Evolutionary conservation across 768 basidiomycete genomes (phyloP), one percentile per base, ranked within the genome.

Genomic region (Mycena rosella): DNA sequence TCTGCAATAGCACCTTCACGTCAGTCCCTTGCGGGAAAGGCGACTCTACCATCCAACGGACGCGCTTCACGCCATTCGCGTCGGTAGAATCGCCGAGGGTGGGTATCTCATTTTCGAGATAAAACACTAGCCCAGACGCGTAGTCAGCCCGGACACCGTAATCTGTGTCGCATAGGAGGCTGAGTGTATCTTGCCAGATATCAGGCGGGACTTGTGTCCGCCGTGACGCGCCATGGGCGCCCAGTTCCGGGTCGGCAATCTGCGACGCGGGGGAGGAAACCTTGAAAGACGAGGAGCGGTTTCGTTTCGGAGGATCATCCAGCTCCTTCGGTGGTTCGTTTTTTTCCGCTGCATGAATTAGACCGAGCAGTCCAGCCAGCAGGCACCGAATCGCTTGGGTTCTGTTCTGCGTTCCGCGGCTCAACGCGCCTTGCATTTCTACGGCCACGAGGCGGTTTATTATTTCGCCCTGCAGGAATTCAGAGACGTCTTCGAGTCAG

Each of bases 161-260:
- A 63, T 94, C 90, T 15, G 80, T 77, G 75, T 97, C 95, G 75
- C 95, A 96, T 5, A 97, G 79, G 29, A 98, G 83, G 53, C 91
- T 91, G 48, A 97, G 78, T 2, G 94, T 96, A 67, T 97, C 96
- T 75, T 96, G 94, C 95, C 95, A 97, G 36, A 92, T 87, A 74
- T 96, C 95, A 30, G 92, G 91, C 4, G 91, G 84, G 34, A 98
- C 86, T 67, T 85, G 85, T 13, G 88, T 89, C 64, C 93, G 82
- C 57, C 89, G 84, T n/a, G 88, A 83, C 27, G 79, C 74, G 24
- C 72, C 69, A 54, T 67, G 71, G 17, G 69, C 42, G 38, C 78
- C 76, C 66, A 80, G 72, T 42, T 77, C 77, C 8, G 78, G 72
- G 60, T 76, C 69, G 67, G 76, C 68, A 66, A 70, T 69, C 60